These are phyloP conservation scores for Aspergillus persii DNA, from an alignment of 2,329 filamentous ascomycete species.

Conservation along the genomic window DNA sequence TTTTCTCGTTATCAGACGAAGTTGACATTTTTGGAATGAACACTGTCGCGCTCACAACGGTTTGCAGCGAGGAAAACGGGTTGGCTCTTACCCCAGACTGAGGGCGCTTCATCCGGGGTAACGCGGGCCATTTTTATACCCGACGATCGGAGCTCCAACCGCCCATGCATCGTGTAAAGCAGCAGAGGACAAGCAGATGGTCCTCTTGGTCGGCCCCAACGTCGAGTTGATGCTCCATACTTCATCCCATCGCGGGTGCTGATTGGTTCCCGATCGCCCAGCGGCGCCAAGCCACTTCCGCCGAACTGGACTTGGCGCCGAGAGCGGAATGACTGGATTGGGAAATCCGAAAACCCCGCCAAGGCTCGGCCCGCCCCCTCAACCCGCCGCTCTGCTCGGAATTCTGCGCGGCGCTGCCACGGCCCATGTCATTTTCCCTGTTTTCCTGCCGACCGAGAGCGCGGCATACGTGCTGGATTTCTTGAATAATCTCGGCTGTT, in stretches of 20 bases:
- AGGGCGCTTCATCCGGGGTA: neutral
- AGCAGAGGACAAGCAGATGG: neutral
- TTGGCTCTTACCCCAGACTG: neutral
- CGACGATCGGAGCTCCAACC: neutral
- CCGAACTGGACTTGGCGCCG: neutral
- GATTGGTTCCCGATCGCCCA: neutral
- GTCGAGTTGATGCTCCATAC: neutral
- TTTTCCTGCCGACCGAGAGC: neutral
- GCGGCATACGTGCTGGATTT: neutral
- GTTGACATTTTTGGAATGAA: neutral
- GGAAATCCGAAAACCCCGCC: neutral
- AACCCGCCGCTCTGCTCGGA: neutral
- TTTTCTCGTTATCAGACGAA: neutral
- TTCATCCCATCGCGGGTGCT: neutral
- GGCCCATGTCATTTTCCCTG: conserved; percentile 1
- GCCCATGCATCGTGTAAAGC: neutral
- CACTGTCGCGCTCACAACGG: neutral
- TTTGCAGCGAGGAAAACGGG: neutral
- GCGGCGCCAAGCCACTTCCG: neutral
- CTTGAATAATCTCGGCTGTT: neutral
- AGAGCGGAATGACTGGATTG: neutral
- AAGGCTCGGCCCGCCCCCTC: neutral
- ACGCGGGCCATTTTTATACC: neutral
- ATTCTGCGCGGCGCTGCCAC: neutral
- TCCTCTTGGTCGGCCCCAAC: neutral